Evolutionary conservation across 352 stramenopile genomes (phyloP), one percentile per base, ranked within the genome.

Genomic region (Aphanomyces astaci): DNA sequence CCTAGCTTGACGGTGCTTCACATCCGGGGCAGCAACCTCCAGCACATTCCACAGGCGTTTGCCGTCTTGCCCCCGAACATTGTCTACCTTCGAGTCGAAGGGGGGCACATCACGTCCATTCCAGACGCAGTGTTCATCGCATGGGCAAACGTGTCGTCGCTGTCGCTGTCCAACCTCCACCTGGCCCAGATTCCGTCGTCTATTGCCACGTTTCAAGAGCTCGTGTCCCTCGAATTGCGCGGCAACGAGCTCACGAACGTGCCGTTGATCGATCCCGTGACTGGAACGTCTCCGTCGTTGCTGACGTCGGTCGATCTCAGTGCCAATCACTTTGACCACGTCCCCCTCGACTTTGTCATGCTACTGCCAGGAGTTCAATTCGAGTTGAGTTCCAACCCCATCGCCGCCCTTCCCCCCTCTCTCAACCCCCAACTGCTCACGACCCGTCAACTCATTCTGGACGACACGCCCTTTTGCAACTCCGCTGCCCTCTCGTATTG

Each of bases 341-440:
- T 66, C 5, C 59, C 59, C 52, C 32, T 40, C 7, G 1, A 1
- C 5, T 43, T 52, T 10, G n/a, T 28, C 2, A 11, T 36, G 22
- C 32, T 22, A 2, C 30, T 11, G 13, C 9, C 40, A 19, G 28
- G 22, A 19, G n/a, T 59, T 5, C 3, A 24, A n/a, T n/a, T 68
- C 24, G 10, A 68, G 13, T 40, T 68, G 30, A 60, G 32, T 32
- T 68, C 19, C 1, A 68, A 68, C 28, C 62, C 62, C 11, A 36
- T 68, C 28, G 31, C 51, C 3, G 25, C 28, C 17, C n/a, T 68
- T 4, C 32, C 62, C 3, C 19, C 40, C n/a, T 30, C 5, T 24
- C 25, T 68, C 15, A 17, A 31, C 10, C 32, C 27, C 24, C 28
- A 15, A 17, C 2, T 22, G 9, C 22, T 32, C 22, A 49, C 24